Evolutionary conservation across 2,329 filamentous ascomycete species (phyloP).

Genomic region (Clarireedia hainanense): DNA sequence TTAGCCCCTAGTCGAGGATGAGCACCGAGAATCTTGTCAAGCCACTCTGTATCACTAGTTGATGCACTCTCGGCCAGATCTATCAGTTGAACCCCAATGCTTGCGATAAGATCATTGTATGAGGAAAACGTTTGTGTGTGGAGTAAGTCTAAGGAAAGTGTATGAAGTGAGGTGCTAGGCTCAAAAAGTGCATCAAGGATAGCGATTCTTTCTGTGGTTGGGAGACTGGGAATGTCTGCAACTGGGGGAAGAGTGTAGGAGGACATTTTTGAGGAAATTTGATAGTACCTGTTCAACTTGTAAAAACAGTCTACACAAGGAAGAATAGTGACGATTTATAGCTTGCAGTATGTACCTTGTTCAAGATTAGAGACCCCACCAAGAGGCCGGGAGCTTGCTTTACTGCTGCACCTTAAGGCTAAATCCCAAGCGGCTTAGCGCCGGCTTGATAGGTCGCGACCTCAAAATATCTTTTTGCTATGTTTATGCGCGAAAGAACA

Average conservation of each 20-base stretch:
- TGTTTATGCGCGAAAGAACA: conserved; percentile 19
- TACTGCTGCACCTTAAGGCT: not conserved
- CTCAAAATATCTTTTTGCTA: conserved; percentile 10
- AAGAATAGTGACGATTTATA: not conserved
- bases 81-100: conserved; percentile 55
- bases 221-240: conserved; percentile 45
- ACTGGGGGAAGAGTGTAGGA: conserved; percentile 46
- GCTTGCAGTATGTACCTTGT: not conserved
- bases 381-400: conserved; percentile 5
- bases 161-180: conserved; percentile 66
- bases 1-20: conserved; percentile 80
- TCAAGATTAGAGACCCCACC: not conserved
- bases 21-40: conserved; percentile 68
- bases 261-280: conserved; percentile 19
- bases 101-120: conserved; percentile 62
- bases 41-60: conserved; percentile 42
- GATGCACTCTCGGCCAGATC: conserved; percentile 46
- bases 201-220: conserved; percentile 44
- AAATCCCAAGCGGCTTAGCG: not conserved
- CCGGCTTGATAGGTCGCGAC: conserved; percentile 1
- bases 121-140: conserved; percentile 50
- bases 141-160: conserved; percentile 62
- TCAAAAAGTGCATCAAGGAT: conserved; percentile 80
- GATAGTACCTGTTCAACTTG: not conserved
- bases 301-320: not conserved